Conservation (phyloP, 1,284 basidiomycete species). For the Microbotryum saponariae region DNA sequence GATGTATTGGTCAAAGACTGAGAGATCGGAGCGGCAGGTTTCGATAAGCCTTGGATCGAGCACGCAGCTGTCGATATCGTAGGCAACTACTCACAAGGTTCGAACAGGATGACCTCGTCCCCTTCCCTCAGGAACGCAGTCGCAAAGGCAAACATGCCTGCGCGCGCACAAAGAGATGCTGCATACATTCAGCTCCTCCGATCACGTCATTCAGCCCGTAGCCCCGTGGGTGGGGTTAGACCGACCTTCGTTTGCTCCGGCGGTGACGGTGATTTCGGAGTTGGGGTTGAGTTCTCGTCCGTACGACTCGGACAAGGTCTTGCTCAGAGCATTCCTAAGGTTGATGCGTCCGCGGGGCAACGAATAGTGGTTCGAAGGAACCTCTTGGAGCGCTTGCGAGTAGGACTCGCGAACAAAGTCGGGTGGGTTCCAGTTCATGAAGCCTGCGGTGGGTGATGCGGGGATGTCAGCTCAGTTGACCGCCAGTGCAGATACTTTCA, state of each 20-base stretch:
- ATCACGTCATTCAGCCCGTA: neutral
- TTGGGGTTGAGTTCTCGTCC: slow-evolving; percentile 70
- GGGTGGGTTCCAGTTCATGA: slow-evolving; percentile 57
- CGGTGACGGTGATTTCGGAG: slow-evolving; percentile 83
- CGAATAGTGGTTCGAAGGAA: slow-evolving; percentile 42
- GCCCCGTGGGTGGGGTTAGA: neutral
- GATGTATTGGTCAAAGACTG: slow-evolving; percentile 95
- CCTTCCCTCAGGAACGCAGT: slow-evolving; percentile 73
- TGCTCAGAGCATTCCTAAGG: slow-evolving; percentile 73
- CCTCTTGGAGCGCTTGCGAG: slow-evolving; percentile 57
- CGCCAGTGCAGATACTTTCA: neutral
- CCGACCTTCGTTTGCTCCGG: slow-evolving; percentile 88
- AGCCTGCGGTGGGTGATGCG: slow-evolving; percentile 22
- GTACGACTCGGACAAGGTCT: slow-evolving; percentile 52
- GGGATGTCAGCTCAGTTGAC: neutral
- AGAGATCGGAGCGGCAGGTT: neutral
- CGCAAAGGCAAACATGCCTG: slow-evolving; percentile 77
- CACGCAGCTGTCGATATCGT: neutral
- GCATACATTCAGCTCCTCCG: neutral
- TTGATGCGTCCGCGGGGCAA: slow-evolving; percentile 71
- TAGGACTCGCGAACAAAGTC: slow-evolving; percentile 73
- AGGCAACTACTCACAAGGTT: slow-evolving; percentile 45
- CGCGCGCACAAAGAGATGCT: slow-evolving; percentile 29
- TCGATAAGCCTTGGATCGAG: neutral
- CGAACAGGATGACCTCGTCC: slow-evolving; percentile 97